Evolutionary conservation across 371 early-diverging fungal species (phyloP).

Genomic region (Rhizopus microsporus): DNA sequence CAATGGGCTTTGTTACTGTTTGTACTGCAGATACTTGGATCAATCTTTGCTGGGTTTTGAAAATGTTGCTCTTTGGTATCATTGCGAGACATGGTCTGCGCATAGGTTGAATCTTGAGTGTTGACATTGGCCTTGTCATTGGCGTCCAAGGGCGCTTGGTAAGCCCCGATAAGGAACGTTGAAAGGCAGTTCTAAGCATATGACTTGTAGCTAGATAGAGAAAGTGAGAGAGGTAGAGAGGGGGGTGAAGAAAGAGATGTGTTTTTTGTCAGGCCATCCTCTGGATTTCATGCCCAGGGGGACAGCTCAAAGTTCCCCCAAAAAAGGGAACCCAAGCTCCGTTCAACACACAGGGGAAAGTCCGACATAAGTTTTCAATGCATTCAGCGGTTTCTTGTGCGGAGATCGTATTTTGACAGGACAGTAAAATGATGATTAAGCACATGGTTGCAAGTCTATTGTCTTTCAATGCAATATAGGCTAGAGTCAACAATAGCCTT

Average conservation of each 20-base stretch:
- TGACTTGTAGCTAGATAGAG: background rate
- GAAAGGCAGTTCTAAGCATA: background rate
- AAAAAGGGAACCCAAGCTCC: background rate
- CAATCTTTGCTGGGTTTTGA: background rate
- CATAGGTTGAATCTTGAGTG: background rate
- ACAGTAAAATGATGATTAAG: too few relatives aligned
- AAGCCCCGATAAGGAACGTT: background rate
- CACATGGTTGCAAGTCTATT: too few relatives aligned
- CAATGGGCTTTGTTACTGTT: constrained; percentile 59
- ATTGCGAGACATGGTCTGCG: background rate
- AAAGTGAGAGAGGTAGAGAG: background rate
- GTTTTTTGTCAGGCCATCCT: constrained; percentile 1
- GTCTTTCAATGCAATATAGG: too few relatives aligned
- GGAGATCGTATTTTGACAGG: too few relatives aligned
- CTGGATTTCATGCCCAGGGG: background rate
- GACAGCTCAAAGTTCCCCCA: background rate
- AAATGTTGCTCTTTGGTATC: background rate
- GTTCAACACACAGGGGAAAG: background rate
- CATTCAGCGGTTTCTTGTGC: too few relatives aligned
- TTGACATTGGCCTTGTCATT: background rate
- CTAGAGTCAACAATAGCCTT: too few relatives aligned
- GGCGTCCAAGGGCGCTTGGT: background rate
- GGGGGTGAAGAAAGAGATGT: background rate
- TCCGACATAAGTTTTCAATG: too few relatives aligned
- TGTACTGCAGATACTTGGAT: background rate